Evolutionary conservation across 345 rosid species (phyloP).

Genomic region (Brassica rapa): DNA sequence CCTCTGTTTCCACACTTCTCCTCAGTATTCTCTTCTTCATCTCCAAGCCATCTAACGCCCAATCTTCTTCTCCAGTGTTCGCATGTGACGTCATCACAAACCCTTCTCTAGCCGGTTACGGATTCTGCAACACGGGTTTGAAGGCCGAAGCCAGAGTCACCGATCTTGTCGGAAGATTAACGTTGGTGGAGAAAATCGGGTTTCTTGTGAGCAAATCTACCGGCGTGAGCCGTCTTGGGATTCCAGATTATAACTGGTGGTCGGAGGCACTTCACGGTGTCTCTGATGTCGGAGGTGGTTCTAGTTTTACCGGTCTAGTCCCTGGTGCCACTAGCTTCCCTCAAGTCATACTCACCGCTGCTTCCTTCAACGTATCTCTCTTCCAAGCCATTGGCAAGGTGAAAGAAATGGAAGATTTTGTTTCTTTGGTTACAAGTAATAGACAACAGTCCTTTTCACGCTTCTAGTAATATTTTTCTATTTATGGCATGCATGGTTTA

Average conservation of each 20-base stretch:
- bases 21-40: conserved; percentile 23
- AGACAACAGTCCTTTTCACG: not conserved
- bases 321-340: conserved; percentile 1
- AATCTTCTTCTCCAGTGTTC: conserved; percentile 53
- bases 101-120: conserved; percentile 45
- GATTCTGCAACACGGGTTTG: conserved; percentile 29
- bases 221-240: not conserved
- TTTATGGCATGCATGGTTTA: not conserved
- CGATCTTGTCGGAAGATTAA: conserved; percentile 24
- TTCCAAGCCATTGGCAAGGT: not conserved
- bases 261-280: not conserved
- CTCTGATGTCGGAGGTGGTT: not conserved
- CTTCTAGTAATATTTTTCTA: not conserved
- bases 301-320: not conserved
- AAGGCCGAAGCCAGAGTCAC: not conserved
- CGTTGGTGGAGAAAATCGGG: conserved; percentile 2
- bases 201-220: not conserved
- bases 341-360: not conserved
- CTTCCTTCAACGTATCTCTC: not conserved
- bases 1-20: conserved; percentile 44
- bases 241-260: not conserved
- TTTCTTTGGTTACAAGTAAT: not conserved
- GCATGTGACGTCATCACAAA: conserved; percentile 62
- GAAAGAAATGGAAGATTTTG: not conserved
- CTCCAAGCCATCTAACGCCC: conserved; percentile 24